phyloP scores from a whole-genome alignment of 2,329 filamentous ascomycete species.

The Sporothrix euskadiensis region DNA sequence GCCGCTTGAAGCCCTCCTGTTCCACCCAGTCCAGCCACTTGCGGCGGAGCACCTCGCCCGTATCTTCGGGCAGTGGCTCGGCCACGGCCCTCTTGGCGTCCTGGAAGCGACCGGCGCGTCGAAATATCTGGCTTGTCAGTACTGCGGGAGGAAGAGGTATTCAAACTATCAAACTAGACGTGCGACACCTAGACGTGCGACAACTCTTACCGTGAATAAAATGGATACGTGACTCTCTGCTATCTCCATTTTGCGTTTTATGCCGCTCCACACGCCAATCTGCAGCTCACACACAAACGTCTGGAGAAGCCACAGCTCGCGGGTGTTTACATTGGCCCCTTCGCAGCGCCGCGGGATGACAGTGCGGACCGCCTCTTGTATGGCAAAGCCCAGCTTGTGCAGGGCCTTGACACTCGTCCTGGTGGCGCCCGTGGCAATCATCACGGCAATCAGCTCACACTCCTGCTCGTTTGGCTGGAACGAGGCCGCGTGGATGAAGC shows the following conservation, averaged over 20 bases:
- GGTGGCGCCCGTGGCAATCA: conserved; percentile 61
- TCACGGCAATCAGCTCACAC: conserved; percentile 61
- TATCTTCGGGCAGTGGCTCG: conserved; percentile 12
- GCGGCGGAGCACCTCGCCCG: conserved; percentile 18
- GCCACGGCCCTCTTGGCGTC: neutral
- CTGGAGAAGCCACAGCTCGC: conserved; percentile 53
- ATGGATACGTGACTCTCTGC: conserved; percentile 49
- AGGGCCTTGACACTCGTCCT: conserved; percentile 54
- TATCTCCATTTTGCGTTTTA: conserved; percentile 58
- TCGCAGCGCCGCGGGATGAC: conserved; percentile 46
- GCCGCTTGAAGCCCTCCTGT: conserved; percentile 40
- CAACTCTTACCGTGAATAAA: conserved; percentile 9
- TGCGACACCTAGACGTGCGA: too few species aligned
- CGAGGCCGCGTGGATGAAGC: conserved; percentile 63
- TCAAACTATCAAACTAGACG: too few species aligned
- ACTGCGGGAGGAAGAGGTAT: neutral
- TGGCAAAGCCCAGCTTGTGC: conserved; percentile 60
- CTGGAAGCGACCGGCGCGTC: conserved; percentile 27
- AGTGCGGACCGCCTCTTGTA: conserved; percentile 54
- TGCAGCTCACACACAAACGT: conserved; percentile 52
- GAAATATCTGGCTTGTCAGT: conserved; percentile 27
- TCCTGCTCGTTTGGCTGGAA: conserved; percentile 57
- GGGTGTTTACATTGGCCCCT: conserved; percentile 46
- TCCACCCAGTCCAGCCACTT: conserved; percentile 29
- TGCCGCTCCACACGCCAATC: conserved; percentile 56